Conservation (phyloP, 192 early-diverging fungal genomes). For the Phycomyces nitens region DNA sequence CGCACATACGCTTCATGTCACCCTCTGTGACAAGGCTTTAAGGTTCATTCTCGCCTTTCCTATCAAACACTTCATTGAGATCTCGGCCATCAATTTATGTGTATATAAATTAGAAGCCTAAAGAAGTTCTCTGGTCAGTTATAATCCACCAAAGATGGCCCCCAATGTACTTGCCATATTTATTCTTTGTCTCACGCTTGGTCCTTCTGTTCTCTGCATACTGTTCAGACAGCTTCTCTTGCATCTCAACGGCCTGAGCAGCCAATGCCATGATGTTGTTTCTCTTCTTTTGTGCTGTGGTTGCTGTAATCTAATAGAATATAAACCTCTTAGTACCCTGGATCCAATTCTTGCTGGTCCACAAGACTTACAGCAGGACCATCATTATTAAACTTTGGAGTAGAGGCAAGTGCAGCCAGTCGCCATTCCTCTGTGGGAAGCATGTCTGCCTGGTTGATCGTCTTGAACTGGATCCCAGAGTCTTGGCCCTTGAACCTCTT, state of each 20-base stretch:
- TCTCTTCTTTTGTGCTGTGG: slow-evolving; percentile 61
- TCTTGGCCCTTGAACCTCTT: slow-evolving; percentile 16
- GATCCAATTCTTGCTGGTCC: background rate
- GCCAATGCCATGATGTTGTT: slow-evolving; percentile 80
- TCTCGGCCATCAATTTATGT: too few species aligned
- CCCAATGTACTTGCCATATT: slow-evolving; percentile 52
- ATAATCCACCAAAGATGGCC: background rate
- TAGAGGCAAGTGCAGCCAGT: slow-evolving; percentile 11
- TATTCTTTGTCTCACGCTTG: slow-evolving; percentile 60
- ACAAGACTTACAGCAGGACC: background rate
- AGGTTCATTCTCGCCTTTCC: too few species aligned
- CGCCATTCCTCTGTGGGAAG: slow-evolving; percentile 27
- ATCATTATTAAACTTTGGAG: slow-evolving; percentile 15
- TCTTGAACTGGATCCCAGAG: slow-evolving; percentile 23
- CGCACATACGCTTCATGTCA: too few species aligned
- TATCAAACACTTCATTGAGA: too few species aligned
- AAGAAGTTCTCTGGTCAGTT: slow-evolving; percentile 3
- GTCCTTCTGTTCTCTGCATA: slow-evolving; percentile 59
- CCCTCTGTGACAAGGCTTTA: too few species aligned
- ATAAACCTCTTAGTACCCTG: too few species aligned
- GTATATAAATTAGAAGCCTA: slow-evolving; percentile 15
- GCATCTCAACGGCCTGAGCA: slow-evolving; percentile 66
- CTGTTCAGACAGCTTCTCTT: slow-evolving; percentile 55
- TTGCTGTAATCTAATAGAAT: slow-evolving; percentile 38
- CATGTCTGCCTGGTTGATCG: slow-evolving; percentile 29